Evolutionary conservation across 2,329 filamentous ascomycete genomes (phyloP).

Genomic region (Cladosporium sp.): DNA sequence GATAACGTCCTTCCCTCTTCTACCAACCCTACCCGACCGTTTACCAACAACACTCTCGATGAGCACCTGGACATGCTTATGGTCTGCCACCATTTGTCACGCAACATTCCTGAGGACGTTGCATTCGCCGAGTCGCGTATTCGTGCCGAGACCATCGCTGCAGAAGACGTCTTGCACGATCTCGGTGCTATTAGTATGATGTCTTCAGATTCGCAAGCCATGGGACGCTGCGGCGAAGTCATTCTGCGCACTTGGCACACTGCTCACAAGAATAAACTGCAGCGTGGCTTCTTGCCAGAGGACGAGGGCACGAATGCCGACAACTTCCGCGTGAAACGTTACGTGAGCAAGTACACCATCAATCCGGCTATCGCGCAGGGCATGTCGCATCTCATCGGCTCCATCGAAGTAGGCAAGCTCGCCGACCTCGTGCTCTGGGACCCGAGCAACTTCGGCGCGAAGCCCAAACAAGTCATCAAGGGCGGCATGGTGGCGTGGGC

Average conservation of each 20-base stretch:
- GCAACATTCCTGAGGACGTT: slow-evolving; percentile 91
- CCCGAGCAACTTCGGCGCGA: slow-evolving; percentile 78
- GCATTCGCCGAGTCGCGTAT: slow-evolving; percentile 94
- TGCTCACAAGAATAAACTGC: slow-evolving; percentile 91
- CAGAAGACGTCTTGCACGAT: slow-evolving; percentile 93
- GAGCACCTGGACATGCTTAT: slow-evolving; percentile 98
- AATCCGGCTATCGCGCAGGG: slow-evolving; percentile 91
- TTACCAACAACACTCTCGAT: slow-evolving; percentile 85
- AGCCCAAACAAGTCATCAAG: slow-evolving; percentile 78
- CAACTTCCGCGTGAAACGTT: slow-evolving; percentile 88
- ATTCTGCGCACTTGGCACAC: slow-evolving; percentile 94
- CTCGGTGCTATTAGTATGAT: slow-evolving; percentile 97
- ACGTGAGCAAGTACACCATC: slow-evolving; percentile 93
- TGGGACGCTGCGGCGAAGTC: slow-evolving; percentile 94
- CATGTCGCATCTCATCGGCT: slow-evolving; percentile 81
- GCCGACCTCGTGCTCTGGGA: slow-evolving; percentile 89
- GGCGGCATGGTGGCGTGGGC: slow-evolving; percentile 78
- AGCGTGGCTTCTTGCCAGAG: slow-evolving; percentile 71
- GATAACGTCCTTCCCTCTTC: slow-evolving; percentile 83
- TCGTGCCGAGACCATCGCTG: slow-evolving; percentile 91
- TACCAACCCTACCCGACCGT: slow-evolving; percentile 89
- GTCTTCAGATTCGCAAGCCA: slow-evolving; percentile 90
- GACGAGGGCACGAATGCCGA: slow-evolving; percentile 77
- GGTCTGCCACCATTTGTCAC: slow-evolving; percentile 92
- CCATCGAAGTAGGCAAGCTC: slow-evolving; percentile 81